Base-by-base conservation (phyloP, 768 basidiomycete species). In the Coprinellus micaceus region DNA sequence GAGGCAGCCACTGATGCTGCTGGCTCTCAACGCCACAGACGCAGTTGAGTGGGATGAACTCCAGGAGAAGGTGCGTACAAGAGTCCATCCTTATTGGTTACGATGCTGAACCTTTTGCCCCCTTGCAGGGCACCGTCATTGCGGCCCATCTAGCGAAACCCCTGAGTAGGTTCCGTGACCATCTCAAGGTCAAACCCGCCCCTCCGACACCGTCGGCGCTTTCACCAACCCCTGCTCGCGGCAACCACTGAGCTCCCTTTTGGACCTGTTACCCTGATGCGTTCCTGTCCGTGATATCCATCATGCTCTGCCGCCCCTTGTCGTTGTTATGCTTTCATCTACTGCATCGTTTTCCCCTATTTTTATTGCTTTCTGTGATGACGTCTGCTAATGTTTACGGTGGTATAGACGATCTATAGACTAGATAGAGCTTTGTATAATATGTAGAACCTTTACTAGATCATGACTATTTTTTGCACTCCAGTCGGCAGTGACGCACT, bases 1-100 rank as follows among this genome's bases (percentile, higher is more conserved):
- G 25, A 65, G 69, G 59, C 71, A 70, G 68, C 89, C 89, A 10
- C 60, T 88, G 53, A 77, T 91, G 81, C 71, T 92, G 45, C 75
- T 91, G 43, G 88, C 84, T 2, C 70, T 91, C 59, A 89, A 87
- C 59, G 77, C 85, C 30, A 79, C 81, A 21, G 68, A 79, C 39
- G 71, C 67, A 44, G 80, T 85, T 6, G 80, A 82, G n/a, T 91
- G 87, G 88, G 82, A 82, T 24, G 77, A 79, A 53, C 74, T 91
- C 53, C 77, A 83, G 52, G 56, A 66, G 60, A 90, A 86, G 78
- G 89, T 86, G 57, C 21, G 77, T 62, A 17, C 17, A 13, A 15
- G 40, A 40, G 22, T 57, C 43, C 26, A 25, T 15, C 9, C 24
- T 13, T 46, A 25, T 25, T 24, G 1, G 2, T 12, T 29, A 17